Evolutionary conservation across 75 land plant genomes (phyloP), one percentile per base, ranked within the genome.

Genomic region (Cryptomeria japonica): DNA sequence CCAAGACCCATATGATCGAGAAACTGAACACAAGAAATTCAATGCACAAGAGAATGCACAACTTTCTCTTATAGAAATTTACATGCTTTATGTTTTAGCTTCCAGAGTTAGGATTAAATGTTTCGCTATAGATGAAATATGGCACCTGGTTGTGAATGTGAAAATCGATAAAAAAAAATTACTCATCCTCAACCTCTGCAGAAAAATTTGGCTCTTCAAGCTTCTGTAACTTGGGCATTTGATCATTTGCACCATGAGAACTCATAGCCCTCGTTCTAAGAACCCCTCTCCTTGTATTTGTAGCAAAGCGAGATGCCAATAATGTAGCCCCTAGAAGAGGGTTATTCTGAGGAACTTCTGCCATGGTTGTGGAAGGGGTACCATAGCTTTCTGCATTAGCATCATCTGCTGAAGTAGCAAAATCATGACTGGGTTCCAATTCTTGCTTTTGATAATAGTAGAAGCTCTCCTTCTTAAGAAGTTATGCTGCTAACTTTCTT

Each of bases 171-270:
- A 82, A 41, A 8, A n/a, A n/a, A 82, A 8, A 11, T 86, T 42
- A 68, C 85, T 86, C 82, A 41, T 94, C 95, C 3, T 86, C 89
- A 58, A 88, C 79, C 72, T 92, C 96, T 0, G 85, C 86, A 31
- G 91, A 93, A 90, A 95, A 95, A 85, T 94, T 95, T 13, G 96
- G 96, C 87, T 95, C 96, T 32, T 94, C 92, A 4, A 95, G 96
- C 91, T 93, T 92, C 87, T 86, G 91, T 7, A 95, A 72, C 90
- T 92, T 93, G 51, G 88, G 89, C 91, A 94, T 91, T 85, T 89
- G 88, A 10, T 93, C 79, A 76, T 88, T 92, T 6, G 84, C 28
- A 1, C 72, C 31, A 22, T 86, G 85, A 36, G 78, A 86, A 15
- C 87, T 90, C 46, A 84, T 86, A 42, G 85, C 89, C 89, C 90